phyloP scores from a whole-genome alignment of 176 grass and related monocot species.

The Rhynchospora tenuis region DNA sequence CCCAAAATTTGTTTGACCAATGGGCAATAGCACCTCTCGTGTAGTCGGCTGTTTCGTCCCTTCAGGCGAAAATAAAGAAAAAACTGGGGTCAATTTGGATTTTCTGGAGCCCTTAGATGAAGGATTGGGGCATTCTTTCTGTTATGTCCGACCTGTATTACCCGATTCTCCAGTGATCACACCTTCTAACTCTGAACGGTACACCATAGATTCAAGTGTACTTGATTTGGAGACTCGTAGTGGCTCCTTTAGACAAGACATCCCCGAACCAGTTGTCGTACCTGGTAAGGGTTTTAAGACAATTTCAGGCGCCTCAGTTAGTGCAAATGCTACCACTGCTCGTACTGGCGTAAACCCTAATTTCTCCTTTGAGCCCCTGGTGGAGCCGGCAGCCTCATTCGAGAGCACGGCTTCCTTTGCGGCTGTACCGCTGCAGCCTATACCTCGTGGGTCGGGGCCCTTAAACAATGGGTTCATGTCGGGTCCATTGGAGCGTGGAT shows the following conservation, averaged over 20 bases:
- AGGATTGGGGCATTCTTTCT: constrained; percentile 85
- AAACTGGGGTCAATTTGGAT: constrained; percentile 57
- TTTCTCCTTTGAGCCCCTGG: constrained; percentile 41
- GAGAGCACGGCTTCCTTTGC: constrained; percentile 80
- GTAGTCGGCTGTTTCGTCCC: constrained; percentile 86
- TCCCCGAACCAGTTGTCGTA: constrained; percentile 28
- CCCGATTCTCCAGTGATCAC: constrained; percentile 66
- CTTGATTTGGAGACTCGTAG: constrained; percentile 71
- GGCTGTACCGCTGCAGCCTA: constrained; percentile 61
- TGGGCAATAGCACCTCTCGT: constrained; percentile 87
- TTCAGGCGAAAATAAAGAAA: constrained; percentile 34
- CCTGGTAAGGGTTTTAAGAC: constrained; percentile 60
- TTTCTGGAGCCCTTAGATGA: constrained; percentile 81
- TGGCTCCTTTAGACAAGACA: constrained; percentile 62
- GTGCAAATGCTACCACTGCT: constrained; percentile 67
- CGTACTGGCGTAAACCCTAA: constrained; percentile 54
- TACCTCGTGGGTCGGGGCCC: constrained; percentile 62
- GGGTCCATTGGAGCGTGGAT: constrained; percentile 73
- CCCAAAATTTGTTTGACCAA: constrained; percentile 15
- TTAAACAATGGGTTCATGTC: constrained; percentile 72
- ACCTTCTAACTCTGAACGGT: constrained; percentile 77
- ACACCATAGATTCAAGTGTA: constrained; percentile 68
- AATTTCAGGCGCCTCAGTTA: constrained; percentile 83
- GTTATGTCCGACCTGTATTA: constrained; percentile 65
- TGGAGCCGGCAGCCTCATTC: constrained; percentile 69